Conservation (phyloP, 225 moss, liverwort and hornwort genomes). For the Bryum argenteum region DNA sequence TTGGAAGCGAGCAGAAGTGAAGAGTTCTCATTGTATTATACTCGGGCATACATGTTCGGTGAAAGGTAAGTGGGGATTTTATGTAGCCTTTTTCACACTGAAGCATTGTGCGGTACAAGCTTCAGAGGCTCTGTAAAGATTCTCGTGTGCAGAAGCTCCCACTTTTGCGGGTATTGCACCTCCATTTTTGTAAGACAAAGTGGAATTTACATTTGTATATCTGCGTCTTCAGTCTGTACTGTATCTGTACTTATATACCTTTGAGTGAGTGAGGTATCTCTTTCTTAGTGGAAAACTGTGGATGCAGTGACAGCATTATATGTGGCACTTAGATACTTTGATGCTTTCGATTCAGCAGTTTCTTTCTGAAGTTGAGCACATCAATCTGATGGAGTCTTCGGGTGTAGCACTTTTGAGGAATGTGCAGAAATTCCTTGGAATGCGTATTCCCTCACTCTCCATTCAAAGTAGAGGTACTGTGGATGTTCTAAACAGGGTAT, state of each 20-base stretch:
- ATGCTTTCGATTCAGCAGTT: too few species aligned
- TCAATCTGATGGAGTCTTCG: too few species aligned
- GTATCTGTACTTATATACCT: neutral
- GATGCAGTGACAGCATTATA: too few species aligned
- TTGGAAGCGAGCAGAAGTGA: neutral
- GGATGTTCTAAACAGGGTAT: too few species aligned
- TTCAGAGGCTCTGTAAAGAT: neutral
- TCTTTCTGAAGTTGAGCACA: too few species aligned
- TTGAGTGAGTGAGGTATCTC: too few species aligned
- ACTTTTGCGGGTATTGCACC: neutral
- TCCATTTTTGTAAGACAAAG: constrained; percentile 10
- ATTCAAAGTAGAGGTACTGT: too few species aligned
- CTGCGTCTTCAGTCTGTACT: neutral
- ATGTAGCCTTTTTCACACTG: neutral
- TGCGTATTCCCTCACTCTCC: too few species aligned
- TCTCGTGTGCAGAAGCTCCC: neutral
- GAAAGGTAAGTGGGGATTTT: constrained; percentile 10
- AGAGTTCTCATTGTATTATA: constrained; percentile 33
- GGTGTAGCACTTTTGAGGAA: too few species aligned
- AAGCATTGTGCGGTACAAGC: constrained; percentile 12
- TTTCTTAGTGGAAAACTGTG: too few species aligned
- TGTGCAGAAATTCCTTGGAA: too few species aligned
- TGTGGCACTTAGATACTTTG: too few species aligned
- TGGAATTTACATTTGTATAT: neutral
- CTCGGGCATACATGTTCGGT: constrained; percentile 17